Base-by-base conservation (phyloP, 2,329 filamentous ascomycete genomes). In the Microcera coccophila region DNA sequence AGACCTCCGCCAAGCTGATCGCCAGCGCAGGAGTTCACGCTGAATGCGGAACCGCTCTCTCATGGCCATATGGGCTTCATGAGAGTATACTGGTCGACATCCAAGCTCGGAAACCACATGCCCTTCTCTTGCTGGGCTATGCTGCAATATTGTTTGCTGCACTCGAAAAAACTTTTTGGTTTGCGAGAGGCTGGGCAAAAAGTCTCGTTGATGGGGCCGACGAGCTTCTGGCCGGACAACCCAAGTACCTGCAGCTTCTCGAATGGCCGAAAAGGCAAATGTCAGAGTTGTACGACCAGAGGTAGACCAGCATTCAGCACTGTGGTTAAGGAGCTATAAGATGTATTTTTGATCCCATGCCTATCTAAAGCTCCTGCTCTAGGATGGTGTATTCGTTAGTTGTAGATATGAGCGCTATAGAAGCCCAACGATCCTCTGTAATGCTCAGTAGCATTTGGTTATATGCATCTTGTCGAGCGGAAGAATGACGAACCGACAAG, bases 361-460 rank as follows among this genome's bases (percentile, higher is more conserved):
- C 22, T n/a, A 14, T 17, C 56, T 50, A 67, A 3, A 70, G 55
- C 18, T 68, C 66, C 22, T 46, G 39, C 4, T 70, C 67, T 9
- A 39, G 38, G 2, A 28, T 33, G 1, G 57, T 63, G 36, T 70
- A 63, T 24, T 65, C 53, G 17, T 60, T 50, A 21, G 48, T 62
- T 1, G 64, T 66, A 0, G 65, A 69, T 21, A 71, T 52, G 9
- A 70, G 51, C 3, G 52, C 47, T 8, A 69, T 58, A 0, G 61
- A 36, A 3, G 38, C 45, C 65, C 67, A 69, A 2, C 50, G 48
- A 5, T 49, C 56, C 5, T 54, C 53, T 5, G 44, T 39, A 4
- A 57, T 38, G 22, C 65, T 63, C 15, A 48, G 46, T 0, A 63
- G 41, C 58, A 66, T 68, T n/a, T 49, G 51, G 5, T 42, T 32